phyloP scores from a whole-genome alignment of 306 rosid species.

The Dalbergia cultrata region DNA sequence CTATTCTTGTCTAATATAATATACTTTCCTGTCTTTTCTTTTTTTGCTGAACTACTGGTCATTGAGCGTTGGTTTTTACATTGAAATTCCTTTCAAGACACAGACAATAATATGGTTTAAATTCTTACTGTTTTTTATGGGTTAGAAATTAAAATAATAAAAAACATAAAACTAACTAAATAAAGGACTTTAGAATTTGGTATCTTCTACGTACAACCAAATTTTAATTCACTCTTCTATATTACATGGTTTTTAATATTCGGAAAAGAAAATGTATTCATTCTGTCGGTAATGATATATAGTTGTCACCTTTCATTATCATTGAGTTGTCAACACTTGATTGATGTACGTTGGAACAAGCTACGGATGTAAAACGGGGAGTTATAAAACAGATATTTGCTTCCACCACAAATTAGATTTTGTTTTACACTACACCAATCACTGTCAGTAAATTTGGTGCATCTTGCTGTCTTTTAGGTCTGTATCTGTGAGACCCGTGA shows the following conservation, averaged over 20 bases:
- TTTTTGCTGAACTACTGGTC: background rate
- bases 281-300: background rate
- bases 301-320: slow-evolving; percentile 1
- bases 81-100: background rate
- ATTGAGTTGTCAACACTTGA: background rate
- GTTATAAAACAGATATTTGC: background rate
- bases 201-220: background rate
- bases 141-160: background rate
- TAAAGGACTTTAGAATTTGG: background rate
- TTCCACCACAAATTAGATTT: slow-evolving; percentile 10
- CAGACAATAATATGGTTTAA: background rate
- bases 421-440: background rate
- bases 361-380: background rate
- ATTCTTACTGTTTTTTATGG: background rate
- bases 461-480: background rate
- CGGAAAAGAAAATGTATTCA: background rate
- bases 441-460: background rate
- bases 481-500: slow-evolving; percentile 10
- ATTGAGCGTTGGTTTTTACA: background rate
- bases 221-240: background rate
- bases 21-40: background rate
- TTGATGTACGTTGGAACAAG: background rate
- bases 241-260: background rate
- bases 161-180: background rate
- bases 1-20: background rate